Percentiles rank a stretch among this genome's conserved stretches.
phyloP scores from a whole-genome alignment of 2,329 filamentous ascomycete species.

The Trichoderma citrinoviride region DNA sequence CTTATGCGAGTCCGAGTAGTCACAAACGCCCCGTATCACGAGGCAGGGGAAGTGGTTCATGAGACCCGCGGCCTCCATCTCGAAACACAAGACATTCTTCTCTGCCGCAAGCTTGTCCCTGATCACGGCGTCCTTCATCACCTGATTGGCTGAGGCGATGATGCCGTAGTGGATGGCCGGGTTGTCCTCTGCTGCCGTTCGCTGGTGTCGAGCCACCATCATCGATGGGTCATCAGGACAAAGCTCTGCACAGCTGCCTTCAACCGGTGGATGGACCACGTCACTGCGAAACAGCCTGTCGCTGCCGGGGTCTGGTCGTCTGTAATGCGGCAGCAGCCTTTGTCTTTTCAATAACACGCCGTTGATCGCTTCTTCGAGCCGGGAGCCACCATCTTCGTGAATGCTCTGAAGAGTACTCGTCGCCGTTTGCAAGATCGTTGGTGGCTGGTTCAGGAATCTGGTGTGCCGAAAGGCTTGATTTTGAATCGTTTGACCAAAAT shows the following conservation, averaged over 20 bases:
- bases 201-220: neutral
- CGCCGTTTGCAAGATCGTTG: constrained; percentile 13
- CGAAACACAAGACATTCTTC: constrained; percentile 13
- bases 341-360: neutral
- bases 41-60: constrained; percentile 30
- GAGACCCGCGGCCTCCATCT: neutral
- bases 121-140: neutral
- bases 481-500: constrained; percentile 20
- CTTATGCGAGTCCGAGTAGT: neutral
- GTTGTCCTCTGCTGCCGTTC: constrained; percentile 10
- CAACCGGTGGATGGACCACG: neutral
- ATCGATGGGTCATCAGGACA: neutral
- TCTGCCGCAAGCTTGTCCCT: neutral
- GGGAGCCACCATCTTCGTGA: neutral
- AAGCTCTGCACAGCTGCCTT: neutral
- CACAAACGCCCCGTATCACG: constrained; percentile 37
- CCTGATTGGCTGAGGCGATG: neutral
- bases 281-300: neutral
- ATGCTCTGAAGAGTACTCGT: neutral
- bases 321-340: neutral
- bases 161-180: constrained; percentile 4
- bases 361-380: neutral
- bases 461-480: constrained; percentile 22
- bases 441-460: constrained; percentile 24
- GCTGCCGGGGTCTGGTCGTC: neutral